phyloP scores from a whole-genome alignment of 176 grass and related monocot species.

The Carex littledalei region DNA sequence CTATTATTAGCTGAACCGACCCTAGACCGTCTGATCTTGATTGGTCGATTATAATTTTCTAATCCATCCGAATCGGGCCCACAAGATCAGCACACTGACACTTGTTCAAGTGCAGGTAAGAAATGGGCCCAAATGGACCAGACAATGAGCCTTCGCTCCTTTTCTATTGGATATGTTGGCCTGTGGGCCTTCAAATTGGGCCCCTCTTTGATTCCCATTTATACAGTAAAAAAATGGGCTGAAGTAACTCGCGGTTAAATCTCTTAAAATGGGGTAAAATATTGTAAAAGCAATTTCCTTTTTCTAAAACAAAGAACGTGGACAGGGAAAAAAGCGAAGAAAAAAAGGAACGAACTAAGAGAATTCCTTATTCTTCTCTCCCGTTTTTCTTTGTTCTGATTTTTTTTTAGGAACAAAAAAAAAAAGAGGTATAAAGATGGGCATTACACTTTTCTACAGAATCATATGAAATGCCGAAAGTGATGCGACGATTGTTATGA shows the following conservation, averaged over 20 bases:
- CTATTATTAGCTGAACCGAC: background rate
- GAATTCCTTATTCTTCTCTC: too few relatives aligned
- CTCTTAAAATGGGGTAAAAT: background rate
- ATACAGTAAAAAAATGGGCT: background rate
- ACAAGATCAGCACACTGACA: background rate
- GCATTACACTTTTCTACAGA: background rate
- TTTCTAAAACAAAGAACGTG: too few relatives aligned
- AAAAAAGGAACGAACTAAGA: background rate
- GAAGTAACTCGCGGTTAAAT: background rate
- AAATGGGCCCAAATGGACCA: background rate
- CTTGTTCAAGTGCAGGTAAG: background rate
- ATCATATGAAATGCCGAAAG: background rate
- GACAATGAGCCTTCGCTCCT: background rate
- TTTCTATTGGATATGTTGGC: background rate
- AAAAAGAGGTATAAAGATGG: background rate
- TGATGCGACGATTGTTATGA: background rate
- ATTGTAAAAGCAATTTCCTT: too few relatives aligned
- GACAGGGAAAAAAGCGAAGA: background rate
- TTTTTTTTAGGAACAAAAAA: background rate
- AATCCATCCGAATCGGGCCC: background rate
- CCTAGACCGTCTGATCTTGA: background rate
- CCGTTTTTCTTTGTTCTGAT: background rate
- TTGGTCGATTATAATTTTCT: background rate
- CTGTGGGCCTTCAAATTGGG: background rate
- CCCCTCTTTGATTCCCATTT: background rate